phyloP scores from a whole-genome alignment of 495 filamentous ascomycete genomes.

The Aspergillus leporis region DNA sequence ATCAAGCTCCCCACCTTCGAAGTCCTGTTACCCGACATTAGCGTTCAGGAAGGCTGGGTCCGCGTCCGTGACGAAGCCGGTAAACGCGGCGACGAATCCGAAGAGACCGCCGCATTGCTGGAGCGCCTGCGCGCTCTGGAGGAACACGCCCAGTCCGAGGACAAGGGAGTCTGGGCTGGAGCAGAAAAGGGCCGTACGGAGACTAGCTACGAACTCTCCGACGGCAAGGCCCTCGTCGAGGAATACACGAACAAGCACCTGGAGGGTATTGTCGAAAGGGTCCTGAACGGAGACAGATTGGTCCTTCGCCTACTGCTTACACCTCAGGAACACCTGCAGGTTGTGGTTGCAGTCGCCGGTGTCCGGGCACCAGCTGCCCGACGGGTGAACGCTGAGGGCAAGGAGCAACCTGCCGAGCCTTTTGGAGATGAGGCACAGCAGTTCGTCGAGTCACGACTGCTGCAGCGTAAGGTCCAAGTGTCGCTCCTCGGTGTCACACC shows the following conservation, averaged over 20 bases:
- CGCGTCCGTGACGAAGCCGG: conserved; percentile 92
- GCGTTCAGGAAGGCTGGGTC: conserved; percentile 83
- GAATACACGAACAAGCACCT: conserved; percentile 75
- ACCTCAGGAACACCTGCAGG: conserved; percentile 79
- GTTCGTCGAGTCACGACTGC: conserved; percentile 80
- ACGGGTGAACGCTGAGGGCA: conserved; percentile 73
- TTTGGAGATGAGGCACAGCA: conserved; percentile 81
- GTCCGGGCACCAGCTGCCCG: conserved; percentile 84
- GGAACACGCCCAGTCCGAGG: conserved; percentile 71
- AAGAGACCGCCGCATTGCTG: conserved; percentile 66
- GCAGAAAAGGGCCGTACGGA: conserved; percentile 63
- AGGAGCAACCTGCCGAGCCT: conserved; percentile 81
- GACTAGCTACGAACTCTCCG: conserved; percentile 73
- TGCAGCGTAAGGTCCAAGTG: conserved; percentile 82
- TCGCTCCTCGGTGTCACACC: conserved; percentile 82
- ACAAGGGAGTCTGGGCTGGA: conserved; percentile 73
- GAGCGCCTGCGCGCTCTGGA: conserved; percentile 79
- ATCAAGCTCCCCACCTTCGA: conserved; percentile 70
- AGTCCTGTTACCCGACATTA: conserved; percentile 72
- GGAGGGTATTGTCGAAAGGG: conserved; percentile 81
- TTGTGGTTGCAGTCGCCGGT: conserved; percentile 84
- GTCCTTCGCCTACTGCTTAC: conserved; percentile 77
- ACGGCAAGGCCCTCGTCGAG: conserved; percentile 70
- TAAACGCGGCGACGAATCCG: conserved; percentile 75
- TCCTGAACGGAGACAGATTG: conserved; percentile 86